Evolutionary conservation across 352 stramenopile species (phyloP), one percentile per base, ranked within the genome.

Genomic region (Phytopythium chamaehyphon): DNA sequence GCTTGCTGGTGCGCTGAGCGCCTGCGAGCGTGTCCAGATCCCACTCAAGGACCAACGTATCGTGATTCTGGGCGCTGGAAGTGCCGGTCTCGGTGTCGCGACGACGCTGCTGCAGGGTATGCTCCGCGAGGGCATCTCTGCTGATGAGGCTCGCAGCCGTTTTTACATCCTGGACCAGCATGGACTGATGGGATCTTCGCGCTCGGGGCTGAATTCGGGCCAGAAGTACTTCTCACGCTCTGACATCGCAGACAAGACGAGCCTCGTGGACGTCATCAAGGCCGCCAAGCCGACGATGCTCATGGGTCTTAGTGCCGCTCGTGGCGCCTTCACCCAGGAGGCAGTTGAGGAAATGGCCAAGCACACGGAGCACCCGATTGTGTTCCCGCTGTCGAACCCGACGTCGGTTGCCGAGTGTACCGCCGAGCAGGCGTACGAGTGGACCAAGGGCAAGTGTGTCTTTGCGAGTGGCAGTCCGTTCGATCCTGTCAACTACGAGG

Each of bases 391-490:
- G 14, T 98, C 89, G 24, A 99, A 99, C 64, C 96, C 96, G 38
- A 99, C 96, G 3, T 95, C 76, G 1, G 93, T 97, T 39, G 94
- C 96, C 18, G 96, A 99, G 69, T 98, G 95, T 62, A 98, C 96
- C 15, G 94, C 96, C 16, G 71, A 96, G 65, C 76, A 99, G 65
- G 96, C 96, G 6, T 99, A 98, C 70, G 73, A 94, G 69, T 99
- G 96, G 95, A 98, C 95, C 26, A 76, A 96, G 24, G 96, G 96
- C 44, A 84, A 82, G 37, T 96, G 88, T 54, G 92, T 99, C 26
- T 99, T 98, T 72, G 96, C 96, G 3, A 97, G 84, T 52, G 97
- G 96, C 33, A 97, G 85, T 57, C 96, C 96, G 24, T 98, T 99
- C 76, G 81, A 90, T 38, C 86, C 93, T 1, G 93, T 98, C 19